Conservation (phyloP, 108 stramenopile species). For the Asterionellopsis glacialis region DNA sequence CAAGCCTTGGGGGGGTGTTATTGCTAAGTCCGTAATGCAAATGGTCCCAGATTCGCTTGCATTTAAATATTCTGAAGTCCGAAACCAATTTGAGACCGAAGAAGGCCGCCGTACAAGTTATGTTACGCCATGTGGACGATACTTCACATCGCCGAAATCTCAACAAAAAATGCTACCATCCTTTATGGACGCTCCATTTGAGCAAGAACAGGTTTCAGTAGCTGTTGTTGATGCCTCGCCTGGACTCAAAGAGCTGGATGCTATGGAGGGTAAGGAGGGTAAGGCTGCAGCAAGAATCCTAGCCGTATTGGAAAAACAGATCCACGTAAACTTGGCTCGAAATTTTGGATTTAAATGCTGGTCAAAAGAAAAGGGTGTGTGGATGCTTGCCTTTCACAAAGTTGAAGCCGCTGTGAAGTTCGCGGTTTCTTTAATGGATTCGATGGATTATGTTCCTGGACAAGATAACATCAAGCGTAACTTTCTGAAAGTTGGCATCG, state of each 20-base stretch:
- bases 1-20: background rate
- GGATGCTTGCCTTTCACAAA: constrained; percentile 37
- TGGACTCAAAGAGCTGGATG: no score
- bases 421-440: constrained; percentile 30
- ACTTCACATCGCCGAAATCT: constrained; percentile 29
- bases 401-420: constrained; percentile 34
- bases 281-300: background rate
- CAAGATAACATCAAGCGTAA: background rate
- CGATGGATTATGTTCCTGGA: background rate
- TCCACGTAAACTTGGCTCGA: constrained; percentile 23
- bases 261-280: no score
- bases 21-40: background rate
- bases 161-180: constrained; percentile 33
- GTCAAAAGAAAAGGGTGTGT: constrained; percentile 10
- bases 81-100: constrained; percentile 30
- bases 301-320: constrained; percentile 21
- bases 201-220: constrained; percentile 30
- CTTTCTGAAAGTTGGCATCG: constrained; percentile 23
- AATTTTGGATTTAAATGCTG: constrained; percentile 41
- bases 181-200: constrained; percentile 39
- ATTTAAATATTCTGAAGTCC: background rate
- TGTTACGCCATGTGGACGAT: constrained; percentile 13
- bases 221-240: constrained; percentile 31
- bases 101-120: constrained; percentile 25
- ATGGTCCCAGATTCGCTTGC: background rate